Base-by-base conservation (phyloP, 1,139 yeast genomes). In the Lodderomyces elongisporus region DNA sequence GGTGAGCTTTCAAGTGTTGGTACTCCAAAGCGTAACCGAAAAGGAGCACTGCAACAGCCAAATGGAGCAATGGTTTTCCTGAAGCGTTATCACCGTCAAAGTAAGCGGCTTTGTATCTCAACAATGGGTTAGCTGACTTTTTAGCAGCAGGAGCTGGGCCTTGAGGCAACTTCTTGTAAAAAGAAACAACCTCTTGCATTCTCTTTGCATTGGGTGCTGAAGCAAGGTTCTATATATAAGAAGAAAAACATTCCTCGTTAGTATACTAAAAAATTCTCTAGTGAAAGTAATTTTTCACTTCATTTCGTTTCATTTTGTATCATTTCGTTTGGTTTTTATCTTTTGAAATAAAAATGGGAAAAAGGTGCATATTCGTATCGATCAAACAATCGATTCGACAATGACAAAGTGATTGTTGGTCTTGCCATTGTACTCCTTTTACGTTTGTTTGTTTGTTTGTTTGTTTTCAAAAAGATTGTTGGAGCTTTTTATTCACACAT, bases 201-300 rank as follows among this genome's bases (percentile, higher is more conserved):
- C 95, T 87, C 77, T 87, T 87, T 52, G 97, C 96, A 56, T 89
- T 84, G 54, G 96, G 96, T 68, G 88, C 85, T 47, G 95, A 76
- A 40, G 95, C 95, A 52, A 91, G 72, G 83, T 87, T 88, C 85
- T 82, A 61, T 15, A 36, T 43, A 25, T 28, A 20, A 43, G 25
- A 30, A 21, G 10, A 20, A 10, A 20, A 20, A 20, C 7, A 7
- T 8, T 10, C 7, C 9, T 35, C 36, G 74, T 69, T 66, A 69
- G 74, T 68, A 64, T 20, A 20, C 10, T 7, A 20, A 7, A 10
- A 20, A 20, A 20, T 10, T 20, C n/a, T n/a, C n/a, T n/a, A n/a
- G n/a, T n/a, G n/a, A n/a, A n/a, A n/a, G n/a, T n/a, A n/a, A n/a
- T n/a, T n/a, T n/a, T n/a, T n/a, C n/a, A n/a, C n/a, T n/a, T n/a